Percentiles rank a stretch among this genome's conserved stretches.
Evolutionary conservation across 2,329 filamentous ascomycete genomes (phyloP).

Genomic region (Pseudocercospora macadamiae): DNA sequence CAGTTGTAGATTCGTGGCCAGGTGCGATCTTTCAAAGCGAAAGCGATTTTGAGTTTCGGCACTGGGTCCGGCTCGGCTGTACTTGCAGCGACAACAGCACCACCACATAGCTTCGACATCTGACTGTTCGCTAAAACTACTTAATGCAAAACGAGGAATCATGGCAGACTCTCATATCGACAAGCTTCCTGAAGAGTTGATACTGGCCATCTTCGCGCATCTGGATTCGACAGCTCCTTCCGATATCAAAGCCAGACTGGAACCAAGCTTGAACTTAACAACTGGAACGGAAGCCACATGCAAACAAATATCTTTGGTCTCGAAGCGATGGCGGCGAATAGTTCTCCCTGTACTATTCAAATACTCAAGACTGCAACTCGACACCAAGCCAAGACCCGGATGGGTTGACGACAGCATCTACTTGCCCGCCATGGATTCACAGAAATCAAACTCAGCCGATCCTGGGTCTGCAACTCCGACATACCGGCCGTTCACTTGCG

Average conservation of each 20-base stretch:
- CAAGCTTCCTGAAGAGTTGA: conserved; percentile 63
- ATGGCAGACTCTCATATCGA: conserved; percentile 21
- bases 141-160: too few species aligned
- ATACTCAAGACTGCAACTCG: conserved; percentile 47
- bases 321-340: conserved; percentile 56
- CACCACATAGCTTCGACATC: too few species aligned
- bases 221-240: conserved; percentile 58
- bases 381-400: background rate
- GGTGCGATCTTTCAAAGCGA: too few species aligned
- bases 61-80: too few species aligned
- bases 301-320: conserved; percentile 61
- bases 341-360: conserved; percentile 62
- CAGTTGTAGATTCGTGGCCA: too few species aligned
- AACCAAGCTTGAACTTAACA: conserved; percentile 52
- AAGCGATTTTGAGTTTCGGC: too few species aligned
- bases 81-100: too few species aligned
- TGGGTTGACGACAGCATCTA: conserved; percentile 1
- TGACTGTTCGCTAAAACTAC: too few species aligned
- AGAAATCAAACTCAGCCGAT: background rate
- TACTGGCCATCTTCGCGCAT: conserved; percentile 60
- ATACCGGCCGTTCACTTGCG: background rate
- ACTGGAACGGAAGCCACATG: conserved; percentile 38
- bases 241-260: conserved; percentile 51
- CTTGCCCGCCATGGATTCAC: background rate
- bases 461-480: background rate